Evolutionary conservation across 2,329 filamentous ascomycete species (phyloP).

Genomic region (Nothophaeocryptopus gaeumannii): DNA sequence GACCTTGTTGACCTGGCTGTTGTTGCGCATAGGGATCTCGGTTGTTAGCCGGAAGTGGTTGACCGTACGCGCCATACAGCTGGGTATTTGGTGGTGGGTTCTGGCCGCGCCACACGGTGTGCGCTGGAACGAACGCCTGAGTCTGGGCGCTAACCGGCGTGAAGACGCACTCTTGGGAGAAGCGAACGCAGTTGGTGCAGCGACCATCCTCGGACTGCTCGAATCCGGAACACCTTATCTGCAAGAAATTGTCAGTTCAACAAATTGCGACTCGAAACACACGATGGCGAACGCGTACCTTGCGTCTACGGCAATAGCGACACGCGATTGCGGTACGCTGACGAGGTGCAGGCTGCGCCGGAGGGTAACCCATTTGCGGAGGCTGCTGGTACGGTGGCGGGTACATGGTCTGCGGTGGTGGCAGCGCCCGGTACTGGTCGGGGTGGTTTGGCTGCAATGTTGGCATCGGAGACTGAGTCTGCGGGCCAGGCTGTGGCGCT

Average conservation of each 20-base stretch:
- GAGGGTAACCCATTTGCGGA: slow-evolving; percentile 42
- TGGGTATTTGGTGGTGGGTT: slow-evolving; percentile 41
- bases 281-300: slow-evolving; percentile 42
- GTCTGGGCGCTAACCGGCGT: slow-evolving; percentile 72
- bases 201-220: slow-evolving; percentile 69
- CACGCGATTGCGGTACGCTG: slow-evolving; percentile 61
- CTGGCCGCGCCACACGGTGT: slow-evolving; percentile 58
- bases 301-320: slow-evolving; percentile 58
- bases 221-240: slow-evolving; percentile 76
- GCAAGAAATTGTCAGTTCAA: slow-evolving; percentile 16
- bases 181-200: slow-evolving; percentile 69
- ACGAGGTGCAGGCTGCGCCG: slow-evolving; percentile 53
- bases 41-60: slow-evolving; percentile 44
- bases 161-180: slow-evolving; percentile 75
- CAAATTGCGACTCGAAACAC: not conserved
- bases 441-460: slow-evolving; percentile 44
- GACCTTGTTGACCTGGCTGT: slow-evolving; percentile 28
- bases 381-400: slow-evolving; percentile 41
- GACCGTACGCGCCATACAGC: slow-evolving; percentile 53
- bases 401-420: slow-evolving; percentile 48
- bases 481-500: slow-evolving; percentile 18
- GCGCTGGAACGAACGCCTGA: slow-evolving; percentile 70
- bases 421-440: slow-evolving; percentile 46
- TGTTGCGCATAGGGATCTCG: slow-evolving; percentile 34
- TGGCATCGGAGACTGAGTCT: slow-evolving; percentile 44